Base-by-base conservation (phyloP, 805 yeast genomes). In the Grigorovia transvaalensis region DNA sequence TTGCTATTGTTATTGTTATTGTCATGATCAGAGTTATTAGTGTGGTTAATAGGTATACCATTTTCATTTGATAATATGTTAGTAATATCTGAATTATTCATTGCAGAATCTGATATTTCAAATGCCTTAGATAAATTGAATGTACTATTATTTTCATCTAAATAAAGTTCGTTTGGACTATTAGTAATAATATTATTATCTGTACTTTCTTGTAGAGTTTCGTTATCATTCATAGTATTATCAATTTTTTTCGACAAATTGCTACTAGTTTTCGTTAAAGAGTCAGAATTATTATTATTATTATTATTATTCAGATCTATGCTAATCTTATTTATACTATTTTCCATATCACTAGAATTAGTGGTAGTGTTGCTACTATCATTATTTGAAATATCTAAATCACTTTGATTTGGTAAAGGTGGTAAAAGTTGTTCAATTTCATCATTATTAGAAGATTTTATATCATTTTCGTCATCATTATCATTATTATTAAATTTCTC, bases 111-210 rank as follows among this genome's bases (percentile, higher is more conserved):
- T 4, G 33, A n/a, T 45, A 63, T 63, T 52, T 63, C 64, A 38
- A 63, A 50, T 6, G 67, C 66, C 49, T 62, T 62, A 13, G 67
- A 62, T n/a, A 63, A 55, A 54, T 63, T 64, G 44, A 62, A 61
- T 17, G 65, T 58, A 6, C 57, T 56, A 48, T 56, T 57, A 1
- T 52, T 54, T 17, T 40, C 52, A 43, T 48, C 53, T 18, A 48
- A 35, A 46, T 27, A 46, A 17, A 30, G 13, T 23, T 23, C 46
- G 12, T 44, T 27, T 23, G 12, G 18, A 19, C n/a, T 17, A 20
- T 30, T 2, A 23, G 35, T 45, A 18, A 6, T 20, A n/a, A 18
- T 30, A 23, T 29, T 35, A 18, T 33, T 46, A 18, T 46, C 41
- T 35, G 8, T 30, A 18, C 15, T 9, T 33, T 33, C 38, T 33